These are phyloP conservation scores for Aspergillus baeticus DNA, from an alignment of 495 filamentous ascomycete species.

Conservation along the genomic window DNA sequence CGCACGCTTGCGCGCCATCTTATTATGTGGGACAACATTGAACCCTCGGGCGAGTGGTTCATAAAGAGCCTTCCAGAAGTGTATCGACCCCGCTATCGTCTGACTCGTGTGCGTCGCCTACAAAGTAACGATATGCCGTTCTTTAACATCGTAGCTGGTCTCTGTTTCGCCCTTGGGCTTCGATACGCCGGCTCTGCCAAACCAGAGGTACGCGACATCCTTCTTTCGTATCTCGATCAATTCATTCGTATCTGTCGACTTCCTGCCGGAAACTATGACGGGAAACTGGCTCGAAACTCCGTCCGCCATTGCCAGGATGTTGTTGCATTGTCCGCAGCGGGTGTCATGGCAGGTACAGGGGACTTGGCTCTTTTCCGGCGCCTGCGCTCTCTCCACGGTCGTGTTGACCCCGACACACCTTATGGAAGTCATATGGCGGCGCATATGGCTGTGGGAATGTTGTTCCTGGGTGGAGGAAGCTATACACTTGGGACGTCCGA, in stretches of 20 bases:
- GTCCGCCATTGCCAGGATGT: slow-evolving; percentile 88
- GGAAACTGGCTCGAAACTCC: slow-evolving; percentile 74
- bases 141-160: slow-evolving; percentile 85
- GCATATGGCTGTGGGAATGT: slow-evolving; percentile 85
- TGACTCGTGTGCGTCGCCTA: slow-evolving; percentile 55
- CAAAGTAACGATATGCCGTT: slow-evolving; percentile 82
- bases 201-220: slow-evolving; percentile 67
- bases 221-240: slow-evolving; percentile 82
- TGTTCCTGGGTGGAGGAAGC: slow-evolving; percentile 90
- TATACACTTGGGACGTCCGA: slow-evolving; percentile 90
- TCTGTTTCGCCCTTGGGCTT: slow-evolving; percentile 82
- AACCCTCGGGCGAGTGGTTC: slow-evolving; percentile 71
- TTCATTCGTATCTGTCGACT: slow-evolving; percentile 77
- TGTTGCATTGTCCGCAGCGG: slow-evolving; percentile 74
- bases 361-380: slow-evolving; percentile 88
- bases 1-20: slow-evolving; percentile 87
- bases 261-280: slow-evolving; percentile 71
- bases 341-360: slow-evolving; percentile 93
- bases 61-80: slow-evolving; percentile 64
- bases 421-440: slow-evolving; percentile 93
- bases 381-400: slow-evolving; percentile 81
- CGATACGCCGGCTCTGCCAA: slow-evolving; percentile 85
- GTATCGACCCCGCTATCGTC: slow-evolving; percentile 55
- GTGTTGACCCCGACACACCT: slow-evolving; percentile 78
- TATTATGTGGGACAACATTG: slow-evolving; percentile 89